Evolutionary conservation across 768 basidiomycete genomes (phyloP).

Genomic region (Xanthoconium purpureum): DNA sequence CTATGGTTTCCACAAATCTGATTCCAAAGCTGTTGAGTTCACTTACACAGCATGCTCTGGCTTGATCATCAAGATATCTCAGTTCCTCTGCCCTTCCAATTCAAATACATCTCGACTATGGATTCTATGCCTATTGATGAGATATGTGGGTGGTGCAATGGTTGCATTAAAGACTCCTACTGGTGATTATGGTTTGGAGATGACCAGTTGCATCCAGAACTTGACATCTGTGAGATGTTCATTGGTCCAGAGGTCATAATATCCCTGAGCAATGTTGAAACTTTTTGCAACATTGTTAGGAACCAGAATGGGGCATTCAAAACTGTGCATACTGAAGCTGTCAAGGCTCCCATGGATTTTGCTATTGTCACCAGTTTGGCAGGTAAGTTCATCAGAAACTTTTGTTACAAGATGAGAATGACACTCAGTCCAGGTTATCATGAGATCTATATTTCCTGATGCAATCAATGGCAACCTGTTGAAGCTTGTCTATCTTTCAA

Average conservation of each 20-base stretch:
- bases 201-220: slow-evolving; percentile 67
- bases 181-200: slow-evolving; percentile 99
- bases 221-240: slow-evolving; percentile 80
- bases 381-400: slow-evolving; percentile 52
- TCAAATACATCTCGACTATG: slow-evolving; percentile 82
- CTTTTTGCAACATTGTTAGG: slow-evolving; percentile 90
- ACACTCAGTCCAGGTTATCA: slow-evolving; percentile 72
- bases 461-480: slow-evolving; percentile 91
- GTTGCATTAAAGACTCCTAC: slow-evolving; percentile 94
- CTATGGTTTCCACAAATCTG: slow-evolving; percentile 62
- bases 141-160: slow-evolving; percentile 76
- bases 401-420: not conserved
- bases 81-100: slow-evolving; percentile 79
- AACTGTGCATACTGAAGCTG: slow-evolving; percentile 56
- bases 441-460: slow-evolving; percentile 94
- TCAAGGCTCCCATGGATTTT: slow-evolving; percentile 97
- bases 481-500: slow-evolving; percentile 95
- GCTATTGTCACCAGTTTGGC: slow-evolving; percentile 98
- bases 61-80: slow-evolving; percentile 62
- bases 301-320: slow-evolving; percentile 93
- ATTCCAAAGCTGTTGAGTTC: slow-evolving; percentile 84
- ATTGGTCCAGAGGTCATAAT: slow-evolving; percentile 84
- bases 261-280: slow-evolving; percentile 70
- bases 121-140: slow-evolving; percentile 95
- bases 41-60: slow-evolving; percentile 50